Percentiles rank a stretch among this genome's conserved stretches.
phyloP scores from a whole-genome alignment of 2,329 filamentous ascomycete genomes.

The Diaporthe citrichinensis region DNA sequence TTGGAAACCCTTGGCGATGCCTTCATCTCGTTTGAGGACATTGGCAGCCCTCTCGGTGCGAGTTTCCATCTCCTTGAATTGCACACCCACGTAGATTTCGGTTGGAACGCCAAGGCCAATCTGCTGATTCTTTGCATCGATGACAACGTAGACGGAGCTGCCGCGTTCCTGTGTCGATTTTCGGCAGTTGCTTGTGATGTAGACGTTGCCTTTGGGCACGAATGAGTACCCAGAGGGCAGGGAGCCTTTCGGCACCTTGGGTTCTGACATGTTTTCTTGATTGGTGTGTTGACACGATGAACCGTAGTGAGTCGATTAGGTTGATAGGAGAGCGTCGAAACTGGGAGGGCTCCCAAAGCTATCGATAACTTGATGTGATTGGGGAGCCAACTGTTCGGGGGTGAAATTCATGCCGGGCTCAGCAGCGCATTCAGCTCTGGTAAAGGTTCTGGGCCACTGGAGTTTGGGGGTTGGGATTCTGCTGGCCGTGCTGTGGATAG shows the following conservation, averaged over 20 bases:
- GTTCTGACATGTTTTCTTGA: slow-evolving; percentile 20
- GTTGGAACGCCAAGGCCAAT: slow-evolving; percentile 58
- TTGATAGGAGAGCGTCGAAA: neutral
- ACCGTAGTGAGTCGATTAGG: too few species aligned
- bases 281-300: neutral
- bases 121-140: slow-evolving; percentile 42
- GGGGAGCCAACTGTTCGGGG: neutral
- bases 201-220: slow-evolving; percentile 58
- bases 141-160: slow-evolving; percentile 55
- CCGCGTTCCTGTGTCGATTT: slow-evolving; percentile 52
- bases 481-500: neutral
- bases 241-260: slow-evolving; percentile 41
- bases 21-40: slow-evolving; percentile 53
- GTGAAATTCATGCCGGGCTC: neutral
- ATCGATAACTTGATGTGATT: too few species aligned
- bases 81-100: slow-evolving; percentile 49
- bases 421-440: neutral
- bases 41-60: slow-evolving; percentile 50
- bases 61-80: slow-evolving; percentile 50
- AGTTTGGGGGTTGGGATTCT: neutral
- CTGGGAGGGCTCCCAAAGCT: neutral
- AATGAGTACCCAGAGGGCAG: slow-evolving; percentile 58
- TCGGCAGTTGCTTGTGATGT: slow-evolving; percentile 58
- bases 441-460: neutral
- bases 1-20: slow-evolving; percentile 51